Evolutionary conservation across 1,284 basidiomycete genomes (phyloP), one percentile per base, ranked within the genome.

Genomic region (Pseudozyma thailandica): DNA sequence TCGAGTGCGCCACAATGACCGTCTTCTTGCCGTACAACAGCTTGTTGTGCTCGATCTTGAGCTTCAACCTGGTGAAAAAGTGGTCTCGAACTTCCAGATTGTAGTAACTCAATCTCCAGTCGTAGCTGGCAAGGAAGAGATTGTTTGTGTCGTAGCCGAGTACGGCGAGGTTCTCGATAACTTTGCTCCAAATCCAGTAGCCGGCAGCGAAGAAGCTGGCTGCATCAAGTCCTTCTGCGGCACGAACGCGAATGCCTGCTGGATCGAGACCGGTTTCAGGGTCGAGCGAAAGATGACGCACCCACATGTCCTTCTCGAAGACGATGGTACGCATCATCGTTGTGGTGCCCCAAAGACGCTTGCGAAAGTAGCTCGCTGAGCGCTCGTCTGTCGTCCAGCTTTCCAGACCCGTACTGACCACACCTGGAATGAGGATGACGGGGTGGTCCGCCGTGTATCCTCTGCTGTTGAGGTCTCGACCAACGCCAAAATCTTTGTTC

Each of bases 221-320:
- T 2, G 92, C 92, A 45, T 83, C 80, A 35, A 83, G 70, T 0
- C 87, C 94, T 83, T 98, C 92, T 0, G 92, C 93, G 9, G 94
- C 92, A 31, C 95, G 87, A 43, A 98, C 89, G 82, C 93, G 95
- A 61, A 90, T 89, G n/a, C 89, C 91, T 0, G 89, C 88, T 0
- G 93, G 92, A 80, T 99, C 95, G 6, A 98, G 86, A 0, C 95
- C 96, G 0, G 94, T 96, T 18, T 77, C 72, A 0, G 92, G 90
- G 83, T 99, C 95, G 9, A 99, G 88, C 85, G 91, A 90, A 84
- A 98, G 89, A 0, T 94, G 90, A 26, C 89, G 84, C 71, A 98
- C 90, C 96, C 96, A 99, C 63, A 86, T 87, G 44, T 91, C 90
- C 70, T 90, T 90, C 78, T 93, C 92, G 77, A 93, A 91, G 1